Evolutionary conservation across 2,329 filamentous ascomycete species (phyloP).

Genomic region (Gyromitra esculenta): DNA sequence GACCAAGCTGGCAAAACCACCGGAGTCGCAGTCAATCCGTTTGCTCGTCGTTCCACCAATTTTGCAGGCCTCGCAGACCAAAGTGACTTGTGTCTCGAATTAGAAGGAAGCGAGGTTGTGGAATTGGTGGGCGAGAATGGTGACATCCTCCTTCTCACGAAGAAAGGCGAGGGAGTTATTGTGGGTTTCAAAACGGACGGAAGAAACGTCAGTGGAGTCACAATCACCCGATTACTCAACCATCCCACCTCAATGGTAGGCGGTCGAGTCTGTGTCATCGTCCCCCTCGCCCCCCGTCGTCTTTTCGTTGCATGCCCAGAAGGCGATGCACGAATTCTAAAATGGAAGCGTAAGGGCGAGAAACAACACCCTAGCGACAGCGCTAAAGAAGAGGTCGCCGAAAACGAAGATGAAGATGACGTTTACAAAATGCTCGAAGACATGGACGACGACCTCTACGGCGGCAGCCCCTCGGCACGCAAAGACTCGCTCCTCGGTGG

Average conservation of each 20-base stretch:
- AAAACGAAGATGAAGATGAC: constrained; percentile 69
- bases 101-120: constrained; percentile 84
- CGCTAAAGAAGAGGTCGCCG: constrained; percentile 71
- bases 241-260: constrained; percentile 72
- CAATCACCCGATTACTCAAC: constrained; percentile 72
- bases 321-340: constrained; percentile 80
- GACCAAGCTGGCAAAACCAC: constrained; percentile 95
- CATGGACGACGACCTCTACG: constrained; percentile 71
- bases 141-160: constrained; percentile 84
- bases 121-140: constrained; percentile 78
- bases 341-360: constrained; percentile 69
- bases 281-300: constrained; percentile 72
- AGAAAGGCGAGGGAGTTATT: constrained; percentile 77
- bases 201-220: constrained; percentile 86
- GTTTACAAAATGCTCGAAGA: constrained; percentile 63
- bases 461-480: constrained; percentile 62
- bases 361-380: constrained; percentile 68
- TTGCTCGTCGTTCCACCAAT: constrained; percentile 80
- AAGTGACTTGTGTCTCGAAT: constrained; percentile 77
- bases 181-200: constrained; percentile 88
- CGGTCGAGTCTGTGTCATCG: constrained; percentile 73
- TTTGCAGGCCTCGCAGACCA: constrained; percentile 84
- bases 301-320: constrained; percentile 89
- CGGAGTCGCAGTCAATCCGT: constrained; percentile 90
- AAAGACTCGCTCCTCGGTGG: constrained; percentile 58